Evolutionary conservation across 805 yeast species (phyloP), one percentile per base, ranked within the genome.

Genomic region (Pichia kluyveri): DNA sequence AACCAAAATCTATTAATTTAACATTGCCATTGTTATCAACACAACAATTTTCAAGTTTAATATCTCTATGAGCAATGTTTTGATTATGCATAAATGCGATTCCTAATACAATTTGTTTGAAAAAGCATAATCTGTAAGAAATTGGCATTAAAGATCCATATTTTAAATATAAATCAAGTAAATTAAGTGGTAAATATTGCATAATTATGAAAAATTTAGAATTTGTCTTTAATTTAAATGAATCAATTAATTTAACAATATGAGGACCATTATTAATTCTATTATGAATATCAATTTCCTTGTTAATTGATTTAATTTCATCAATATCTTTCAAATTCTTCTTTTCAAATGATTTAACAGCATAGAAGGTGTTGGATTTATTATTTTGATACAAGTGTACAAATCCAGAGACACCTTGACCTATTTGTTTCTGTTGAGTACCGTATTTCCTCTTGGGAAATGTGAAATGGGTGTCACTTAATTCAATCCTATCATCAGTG

Each of bases 1-100:
- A 68, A 5, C 80, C 80, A 57, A 75, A 77, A 60, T 77, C 82
- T 32, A 77, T 71, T 18, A 77, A 52, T 55, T 76, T 76, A 40
- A 75, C 53, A 2, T 48, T 42, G 0, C 68, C 68, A 15, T 51
- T 41, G 1, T 18, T 23, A 41, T 56, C 64, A 19, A 75, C 43
- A 34, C 75, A 67, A 42, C 76, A 53, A 51, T 77, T 77, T 28
- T 69, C 75, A 26, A 72, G 61, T 58, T 77, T 77, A 45, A 77
- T 55, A 59, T 77, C 82, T 39, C 81, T 62, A 56, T 77, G 82
- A 50, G 73, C 69, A 15, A 73, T 53, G 17, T 48, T 46, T 5
- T 46, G 34, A 2, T 46, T 43, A 10, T 77, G 81, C 40, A 77
- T 50, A 54, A 67, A 69, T 1, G 41, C 17, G 5, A 77, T 54